Conservation (phyloP, 148 eudicot species). For the Chenopodium album region DNA sequence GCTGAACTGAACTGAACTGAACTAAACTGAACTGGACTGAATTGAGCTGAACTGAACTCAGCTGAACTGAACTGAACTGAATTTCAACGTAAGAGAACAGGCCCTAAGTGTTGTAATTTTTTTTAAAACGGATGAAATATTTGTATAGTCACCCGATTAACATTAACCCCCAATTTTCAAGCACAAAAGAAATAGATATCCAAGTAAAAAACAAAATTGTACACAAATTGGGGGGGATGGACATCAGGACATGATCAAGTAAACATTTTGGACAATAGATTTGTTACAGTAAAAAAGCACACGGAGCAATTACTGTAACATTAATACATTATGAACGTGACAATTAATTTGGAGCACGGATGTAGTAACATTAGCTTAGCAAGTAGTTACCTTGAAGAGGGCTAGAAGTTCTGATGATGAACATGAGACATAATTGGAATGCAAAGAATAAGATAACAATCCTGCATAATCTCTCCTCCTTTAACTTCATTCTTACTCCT, state of each 20-base stretch:
- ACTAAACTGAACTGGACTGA: too few species aligned
- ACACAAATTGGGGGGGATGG: neutral
- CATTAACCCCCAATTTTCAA: neutral
- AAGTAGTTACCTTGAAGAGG: conserved; percentile 20
- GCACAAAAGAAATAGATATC: too few species aligned
- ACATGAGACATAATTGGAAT: conserved; percentile 23
- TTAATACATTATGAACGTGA: neutral
- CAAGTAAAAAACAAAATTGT: neutral
- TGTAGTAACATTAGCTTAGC: neutral
- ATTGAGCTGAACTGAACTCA: too few species aligned
- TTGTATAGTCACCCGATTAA: too few species aligned
- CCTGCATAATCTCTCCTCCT: conserved; percentile 19
- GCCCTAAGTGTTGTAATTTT: too few species aligned
- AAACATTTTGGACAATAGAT: too few species aligned
- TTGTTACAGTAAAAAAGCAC: too few species aligned
- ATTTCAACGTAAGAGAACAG: too few species aligned
- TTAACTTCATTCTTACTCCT: conserved; percentile 8
- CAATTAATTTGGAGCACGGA: neutral
- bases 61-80: too few species aligned
- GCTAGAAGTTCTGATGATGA: conserved; percentile 19
- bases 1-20: too few species aligned
- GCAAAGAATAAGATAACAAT: conserved; percentile 24
- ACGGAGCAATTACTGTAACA: too few species aligned
- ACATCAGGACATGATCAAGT: neutral
- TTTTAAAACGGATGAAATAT: too few species aligned